phyloP scores from a whole-genome alignment of 2,329 filamentous ascomycete species.

The Aspergillus udagawae region DNA sequence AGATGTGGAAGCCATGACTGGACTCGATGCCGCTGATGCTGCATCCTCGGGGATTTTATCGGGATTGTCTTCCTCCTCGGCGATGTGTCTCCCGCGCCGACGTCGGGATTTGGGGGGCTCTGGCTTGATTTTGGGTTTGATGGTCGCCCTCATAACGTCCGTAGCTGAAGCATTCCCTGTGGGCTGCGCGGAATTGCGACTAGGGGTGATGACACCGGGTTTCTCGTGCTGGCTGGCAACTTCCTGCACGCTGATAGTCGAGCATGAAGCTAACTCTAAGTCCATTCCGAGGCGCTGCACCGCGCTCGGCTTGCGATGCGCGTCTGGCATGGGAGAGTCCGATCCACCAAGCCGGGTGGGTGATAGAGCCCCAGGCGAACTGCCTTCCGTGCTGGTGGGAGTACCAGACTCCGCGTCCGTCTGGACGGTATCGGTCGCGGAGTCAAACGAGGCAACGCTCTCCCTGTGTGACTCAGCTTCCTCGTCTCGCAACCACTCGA shows the following conservation, averaged over 20 bases:
- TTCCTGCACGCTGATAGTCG: constrained; percentile 70
- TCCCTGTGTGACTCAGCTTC: constrained; percentile 18
- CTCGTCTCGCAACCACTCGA: constrained; percentile 42
- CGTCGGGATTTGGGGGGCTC: constrained; percentile 41
- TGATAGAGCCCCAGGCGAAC: constrained; percentile 47
- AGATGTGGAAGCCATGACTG: constrained; percentile 6
- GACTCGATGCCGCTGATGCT: constrained; percentile 13
- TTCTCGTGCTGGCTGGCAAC: constrained; percentile 77
- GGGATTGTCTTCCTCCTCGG: constrained; percentile 28
- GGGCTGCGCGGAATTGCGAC: constrained; percentile 46
- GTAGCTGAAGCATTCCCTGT: constrained; percentile 18
- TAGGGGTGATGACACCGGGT: constrained; percentile 76
- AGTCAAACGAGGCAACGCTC: constrained; percentile 10
- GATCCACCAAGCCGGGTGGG: constrained; percentile 29
- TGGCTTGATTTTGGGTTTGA: constrained; percentile 34
- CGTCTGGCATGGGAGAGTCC: constrained; percentile 24
- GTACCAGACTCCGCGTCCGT: constrained; percentile 18
- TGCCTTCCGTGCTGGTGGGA: constrained; percentile 24
- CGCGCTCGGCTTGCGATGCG: constrained; percentile 22
- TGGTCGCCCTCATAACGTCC: constrained; percentile 12
- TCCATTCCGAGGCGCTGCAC: constrained; percentile 60
- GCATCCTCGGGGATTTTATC: constrained; percentile 26
- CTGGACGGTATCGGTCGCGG: constrained; percentile 5
- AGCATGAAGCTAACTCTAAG: constrained; percentile 64
- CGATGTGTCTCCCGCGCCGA: constrained; percentile 36